Evolutionary conservation across 2,329 filamentous ascomycete genomes (phyloP).

Genomic region (Chalaropsis thielavioides): DNA sequence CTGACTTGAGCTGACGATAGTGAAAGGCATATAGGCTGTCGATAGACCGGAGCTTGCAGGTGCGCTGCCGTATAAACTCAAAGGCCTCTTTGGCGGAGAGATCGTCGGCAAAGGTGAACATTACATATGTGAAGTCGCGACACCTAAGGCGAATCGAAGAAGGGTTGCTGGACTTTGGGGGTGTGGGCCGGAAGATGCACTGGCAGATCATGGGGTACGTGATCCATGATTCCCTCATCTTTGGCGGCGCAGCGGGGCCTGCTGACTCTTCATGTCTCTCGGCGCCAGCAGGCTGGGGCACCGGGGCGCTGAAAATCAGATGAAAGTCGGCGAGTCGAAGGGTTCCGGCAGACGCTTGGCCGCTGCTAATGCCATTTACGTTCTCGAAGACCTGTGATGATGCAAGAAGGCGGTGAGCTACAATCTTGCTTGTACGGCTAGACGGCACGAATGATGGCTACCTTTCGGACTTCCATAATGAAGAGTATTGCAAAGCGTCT

Average conservation of each 20-base stretch:
- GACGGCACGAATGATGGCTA: not conserved
- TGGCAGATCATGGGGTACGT: slow-evolving; percentile 83
- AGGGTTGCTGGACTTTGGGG: slow-evolving; percentile 51
- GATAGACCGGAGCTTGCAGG: slow-evolving; percentile 67
- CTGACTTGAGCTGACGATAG: slow-evolving; percentile 60
- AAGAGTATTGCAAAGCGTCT: not conserved
- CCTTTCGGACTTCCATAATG: slow-evolving; percentile 16
- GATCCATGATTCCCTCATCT: slow-evolving; percentile 64
- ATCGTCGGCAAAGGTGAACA: slow-evolving; percentile 71
- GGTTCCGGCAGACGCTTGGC: slow-evolving; percentile 41
- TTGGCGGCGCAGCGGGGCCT: slow-evolving; percentile 22
- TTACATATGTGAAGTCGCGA: slow-evolving; percentile 86
- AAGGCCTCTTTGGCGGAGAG: slow-evolving; percentile 68
- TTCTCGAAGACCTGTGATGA: slow-evolving; percentile 35
- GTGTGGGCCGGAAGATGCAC: slow-evolving; percentile 63
- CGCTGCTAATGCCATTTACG: slow-evolving; percentile 46
- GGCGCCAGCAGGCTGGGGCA: slow-evolving; percentile 23
- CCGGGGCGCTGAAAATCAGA: slow-evolving; percentile 37
- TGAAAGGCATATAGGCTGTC: slow-evolving; percentile 86
- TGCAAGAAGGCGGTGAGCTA: slow-evolving; percentile 4
- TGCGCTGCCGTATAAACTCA: slow-evolving; percentile 67
- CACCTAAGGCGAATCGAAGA: slow-evolving; percentile 78
- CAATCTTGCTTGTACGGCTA: not conserved
- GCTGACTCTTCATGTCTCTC: slow-evolving; percentile 19
- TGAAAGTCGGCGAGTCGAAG: slow-evolving; percentile 50